phyloP scores from a whole-genome alignment of 2,329 filamentous ascomycete genomes.

The Colletotrichum sansevieriae region DNA sequence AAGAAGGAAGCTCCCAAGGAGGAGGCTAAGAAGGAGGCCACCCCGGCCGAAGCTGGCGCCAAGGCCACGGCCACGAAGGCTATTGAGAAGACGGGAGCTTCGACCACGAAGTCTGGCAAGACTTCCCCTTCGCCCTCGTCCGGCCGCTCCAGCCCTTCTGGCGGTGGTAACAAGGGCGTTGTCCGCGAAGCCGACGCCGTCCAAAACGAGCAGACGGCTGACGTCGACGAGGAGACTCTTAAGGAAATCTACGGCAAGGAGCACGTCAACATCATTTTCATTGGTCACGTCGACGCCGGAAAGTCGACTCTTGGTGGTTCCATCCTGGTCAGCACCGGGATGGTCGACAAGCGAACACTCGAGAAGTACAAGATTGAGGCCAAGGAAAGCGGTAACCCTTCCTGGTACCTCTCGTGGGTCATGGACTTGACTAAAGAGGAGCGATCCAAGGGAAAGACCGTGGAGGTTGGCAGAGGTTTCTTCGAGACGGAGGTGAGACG shows the following conservation, averaged over 20 bases:
- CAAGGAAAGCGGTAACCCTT: conserved; percentile 95
- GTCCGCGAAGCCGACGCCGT: conserved; percentile 84
- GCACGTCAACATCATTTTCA: conserved; percentile 94
- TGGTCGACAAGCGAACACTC: conserved; percentile 99
- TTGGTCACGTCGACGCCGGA: conserved; percentile 97
- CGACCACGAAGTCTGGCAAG: conserved; percentile 70
- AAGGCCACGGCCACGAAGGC: conserved; percentile 92
- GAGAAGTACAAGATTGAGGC: conserved; percentile 98
- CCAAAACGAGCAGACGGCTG: conserved; percentile 82
- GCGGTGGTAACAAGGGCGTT: conserved; percentile 63
- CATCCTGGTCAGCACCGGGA: conserved; percentile 92
- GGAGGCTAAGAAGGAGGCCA: conserved; percentile 61
- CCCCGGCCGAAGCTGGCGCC: conserved; percentile 72
- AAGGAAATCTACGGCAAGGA: conserved; percentile 98
- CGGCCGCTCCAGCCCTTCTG: conserved; percentile 84
- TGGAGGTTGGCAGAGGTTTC: conserved; percentile 94
- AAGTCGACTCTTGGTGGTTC: conserved; percentile 97
- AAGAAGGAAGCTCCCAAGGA: conserved; percentile 61
- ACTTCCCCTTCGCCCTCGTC: conserved; percentile 86
- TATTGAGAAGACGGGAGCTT: conserved; percentile 87
- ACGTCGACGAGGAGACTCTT: conserved; percentile 79
- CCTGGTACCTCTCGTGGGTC: conserved; percentile 99
- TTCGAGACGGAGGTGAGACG: conserved; percentile 97
- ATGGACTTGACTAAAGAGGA: conserved; percentile 98
- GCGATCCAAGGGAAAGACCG: conserved; percentile 95